Conservation (phyloP, 1,284 basidiomycete genomes). For the Sporisorium reilianum region DNA sequence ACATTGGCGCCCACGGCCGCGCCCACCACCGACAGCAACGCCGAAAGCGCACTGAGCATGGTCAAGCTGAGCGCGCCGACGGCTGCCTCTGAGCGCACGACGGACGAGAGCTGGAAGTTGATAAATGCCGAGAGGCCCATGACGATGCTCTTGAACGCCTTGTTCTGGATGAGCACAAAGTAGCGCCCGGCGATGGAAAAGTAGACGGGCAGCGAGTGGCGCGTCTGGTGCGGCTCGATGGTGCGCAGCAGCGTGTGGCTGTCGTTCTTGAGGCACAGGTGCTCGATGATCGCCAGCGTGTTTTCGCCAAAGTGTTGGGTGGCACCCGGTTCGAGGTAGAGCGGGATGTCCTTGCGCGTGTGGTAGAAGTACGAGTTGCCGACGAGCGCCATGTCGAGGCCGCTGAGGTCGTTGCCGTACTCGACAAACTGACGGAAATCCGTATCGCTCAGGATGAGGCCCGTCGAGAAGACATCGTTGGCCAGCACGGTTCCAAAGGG, state of each 20-base stretch:
- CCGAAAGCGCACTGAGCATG: constrained; percentile 52
- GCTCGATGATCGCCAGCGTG: constrained; percentile 81
- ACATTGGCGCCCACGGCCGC: constrained; percentile 77
- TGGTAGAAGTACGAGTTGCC: constrained; percentile 94
- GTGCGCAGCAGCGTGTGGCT: constrained; percentile 63
- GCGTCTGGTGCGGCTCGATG: constrained; percentile 35
- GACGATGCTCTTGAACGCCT: constrained; percentile 65
- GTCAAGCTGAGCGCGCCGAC: constrained; percentile 53
- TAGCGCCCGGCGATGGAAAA: constrained; percentile 70
- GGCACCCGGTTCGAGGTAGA: constrained; percentile 83
- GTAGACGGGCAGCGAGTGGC: constrained; percentile 78
- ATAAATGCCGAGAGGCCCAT: constrained; percentile 61
- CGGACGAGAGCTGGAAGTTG: constrained; percentile 66
- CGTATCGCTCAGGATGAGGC: constrained; percentile 78
- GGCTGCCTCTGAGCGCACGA: constrained; percentile 67
- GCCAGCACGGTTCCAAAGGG: constrained; percentile 92
- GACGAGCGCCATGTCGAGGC: constrained; percentile 86
- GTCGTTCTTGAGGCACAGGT: constrained; percentile 75
- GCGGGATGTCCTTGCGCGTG: constrained; percentile 85
- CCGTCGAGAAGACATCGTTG: constrained; percentile 93
- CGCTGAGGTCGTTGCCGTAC: constrained; percentile 75
- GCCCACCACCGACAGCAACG: constrained; percentile 66
- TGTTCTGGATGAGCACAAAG: constrained; percentile 73
- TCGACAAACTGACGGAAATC: constrained; percentile 83
- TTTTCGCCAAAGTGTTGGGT: constrained; percentile 92